Percentiles rank a stretch among this genome's conserved stretches.
phyloP scores from a whole-genome alignment of 164 flowering plant genomes.

The Chimonanthus praecox region DNA sequence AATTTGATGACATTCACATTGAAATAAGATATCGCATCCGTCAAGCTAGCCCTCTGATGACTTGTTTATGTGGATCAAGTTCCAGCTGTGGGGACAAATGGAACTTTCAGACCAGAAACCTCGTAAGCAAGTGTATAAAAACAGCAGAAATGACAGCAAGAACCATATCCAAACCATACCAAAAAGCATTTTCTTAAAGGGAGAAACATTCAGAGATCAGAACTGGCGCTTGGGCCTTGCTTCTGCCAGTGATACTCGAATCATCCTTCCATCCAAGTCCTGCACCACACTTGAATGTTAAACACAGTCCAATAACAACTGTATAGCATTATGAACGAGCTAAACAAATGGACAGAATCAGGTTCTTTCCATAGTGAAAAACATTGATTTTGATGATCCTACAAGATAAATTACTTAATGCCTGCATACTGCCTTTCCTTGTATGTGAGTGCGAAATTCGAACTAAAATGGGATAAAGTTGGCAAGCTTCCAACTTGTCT shows the following conservation, averaged over 20 bases:
- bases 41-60: neutral
- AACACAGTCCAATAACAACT: neutral
- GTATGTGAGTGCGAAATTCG: too few relatives aligned
- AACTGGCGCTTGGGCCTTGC: slow-evolving; percentile 63
- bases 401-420: too few relatives aligned
- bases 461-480: neutral
- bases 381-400: neutral
- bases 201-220: slow-evolving; percentile 24
- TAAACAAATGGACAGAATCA: too few relatives aligned
- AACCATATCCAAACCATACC: neutral
- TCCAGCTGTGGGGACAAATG: neutral
- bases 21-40: neutral
- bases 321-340: too few relatives aligned
- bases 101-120: neutral
- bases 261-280: slow-evolving; percentile 78
- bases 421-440: too few relatives aligned
- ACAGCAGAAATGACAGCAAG: neutral
- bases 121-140: too few relatives aligned
- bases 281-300: slow-evolving; percentile 16
- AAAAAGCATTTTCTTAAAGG: neutral
- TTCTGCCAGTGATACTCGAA: slow-evolving; percentile 80
- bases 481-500: too few relatives aligned
- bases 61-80: neutral
- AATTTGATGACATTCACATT: neutral
- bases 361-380: too few relatives aligned